phyloP scores from a whole-genome alignment of 164 flowering plant genomes.

The Santalum album region DNA sequence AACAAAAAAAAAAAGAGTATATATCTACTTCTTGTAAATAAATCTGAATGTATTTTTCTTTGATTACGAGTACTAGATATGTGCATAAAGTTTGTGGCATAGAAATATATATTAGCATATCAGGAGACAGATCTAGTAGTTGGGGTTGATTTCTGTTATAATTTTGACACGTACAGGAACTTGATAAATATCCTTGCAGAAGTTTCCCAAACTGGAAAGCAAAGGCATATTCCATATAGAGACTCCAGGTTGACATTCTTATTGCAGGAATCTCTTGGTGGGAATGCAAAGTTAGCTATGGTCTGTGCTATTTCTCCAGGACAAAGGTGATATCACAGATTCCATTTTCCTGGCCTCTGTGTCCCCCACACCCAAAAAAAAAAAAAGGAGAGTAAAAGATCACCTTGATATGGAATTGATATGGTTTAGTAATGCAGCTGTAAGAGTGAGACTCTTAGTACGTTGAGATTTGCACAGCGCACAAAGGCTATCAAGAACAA shows the following conservation, averaged over 20 bases:
- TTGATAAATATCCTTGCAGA: constrained; percentile 96
- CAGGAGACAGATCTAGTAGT: too few species aligned
- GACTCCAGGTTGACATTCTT: constrained; percentile 94
- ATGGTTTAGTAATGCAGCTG: constrained; percentile 45
- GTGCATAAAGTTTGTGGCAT: too few species aligned
- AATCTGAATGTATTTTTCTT: too few species aligned
- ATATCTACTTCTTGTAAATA: too few species aligned
- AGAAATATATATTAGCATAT: too few species aligned
- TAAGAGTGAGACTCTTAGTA: constrained; percentile 87
- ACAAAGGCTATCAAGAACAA: constrained; percentile 94
- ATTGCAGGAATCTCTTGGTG: constrained; percentile 96
- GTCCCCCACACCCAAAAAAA: too few species aligned
- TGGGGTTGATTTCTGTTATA: neutral
- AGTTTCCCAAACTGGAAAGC: constrained; percentile 91
- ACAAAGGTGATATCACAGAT: constrained; percentile 45
- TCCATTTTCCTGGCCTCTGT: neutral
- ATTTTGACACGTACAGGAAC: constrained; percentile 52
- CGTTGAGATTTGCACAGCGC: constrained; percentile 94
- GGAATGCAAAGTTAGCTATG: constrained; percentile 95
- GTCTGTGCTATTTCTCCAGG: constrained; percentile 94
- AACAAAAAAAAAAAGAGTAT: too few species aligned
- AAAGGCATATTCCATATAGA: constrained; percentile 94
- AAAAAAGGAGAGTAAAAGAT: too few species aligned
- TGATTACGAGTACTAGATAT: too few species aligned
- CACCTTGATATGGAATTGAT: constrained; percentile 7